Evolutionary conservation across 2,329 filamentous ascomycete genomes (phyloP).

Genomic region (Trichoderma sp.): DNA sequence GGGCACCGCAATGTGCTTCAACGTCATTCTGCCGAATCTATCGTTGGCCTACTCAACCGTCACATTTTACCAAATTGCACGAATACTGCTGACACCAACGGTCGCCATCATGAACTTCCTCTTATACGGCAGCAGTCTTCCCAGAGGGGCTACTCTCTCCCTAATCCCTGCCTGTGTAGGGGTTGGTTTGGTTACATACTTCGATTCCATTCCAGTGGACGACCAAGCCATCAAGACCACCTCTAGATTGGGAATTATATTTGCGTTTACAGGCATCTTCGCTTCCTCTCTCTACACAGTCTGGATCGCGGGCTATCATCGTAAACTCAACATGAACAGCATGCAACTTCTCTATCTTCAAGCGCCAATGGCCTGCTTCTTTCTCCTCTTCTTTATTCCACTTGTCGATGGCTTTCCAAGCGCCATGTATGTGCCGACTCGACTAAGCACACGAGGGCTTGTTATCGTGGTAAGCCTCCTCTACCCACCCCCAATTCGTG

Average conservation of each 20-base stretch:
- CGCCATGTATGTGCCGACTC: neutral
- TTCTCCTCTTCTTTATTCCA: slow-evolving; percentile 64
- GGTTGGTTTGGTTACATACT: slow-evolving; percentile 65
- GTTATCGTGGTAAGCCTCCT: slow-evolving; percentile 42
- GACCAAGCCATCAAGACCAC: slow-evolving; percentile 54
- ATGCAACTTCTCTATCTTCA: slow-evolving; percentile 70
- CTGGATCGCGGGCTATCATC: slow-evolving; percentile 65
- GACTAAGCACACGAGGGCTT: neutral
- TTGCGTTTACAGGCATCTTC: slow-evolving; percentile 62
- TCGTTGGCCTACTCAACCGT: slow-evolving; percentile 66
- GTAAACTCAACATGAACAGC: slow-evolving; percentile 62
- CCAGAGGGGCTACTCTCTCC: slow-evolving; percentile 50
- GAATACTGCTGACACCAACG: slow-evolving; percentile 63
- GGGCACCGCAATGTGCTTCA: slow-evolving; percentile 64
- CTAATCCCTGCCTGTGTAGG: slow-evolving; percentile 61
- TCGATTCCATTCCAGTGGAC: slow-evolving; percentile 55
- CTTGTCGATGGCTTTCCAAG: slow-evolving; percentile 62
- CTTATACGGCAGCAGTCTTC: slow-evolving; percentile 56
- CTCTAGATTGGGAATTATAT: slow-evolving; percentile 57
- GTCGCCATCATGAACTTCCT: slow-evolving; percentile 64
- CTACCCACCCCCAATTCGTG: neutral
- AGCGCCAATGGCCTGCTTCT: slow-evolving; percentile 58
- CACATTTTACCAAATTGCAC: slow-evolving; percentile 68
- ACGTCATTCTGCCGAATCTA: slow-evolving; percentile 67
- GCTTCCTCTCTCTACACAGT: slow-evolving; percentile 67